Percentiles rank a stretch among this genome's conserved stretches.
These are phyloP conservation scores for Pythium rishiriense DNA, from an alignment of 352 stramenopile genomes.

Conservation along the genomic window DNA sequence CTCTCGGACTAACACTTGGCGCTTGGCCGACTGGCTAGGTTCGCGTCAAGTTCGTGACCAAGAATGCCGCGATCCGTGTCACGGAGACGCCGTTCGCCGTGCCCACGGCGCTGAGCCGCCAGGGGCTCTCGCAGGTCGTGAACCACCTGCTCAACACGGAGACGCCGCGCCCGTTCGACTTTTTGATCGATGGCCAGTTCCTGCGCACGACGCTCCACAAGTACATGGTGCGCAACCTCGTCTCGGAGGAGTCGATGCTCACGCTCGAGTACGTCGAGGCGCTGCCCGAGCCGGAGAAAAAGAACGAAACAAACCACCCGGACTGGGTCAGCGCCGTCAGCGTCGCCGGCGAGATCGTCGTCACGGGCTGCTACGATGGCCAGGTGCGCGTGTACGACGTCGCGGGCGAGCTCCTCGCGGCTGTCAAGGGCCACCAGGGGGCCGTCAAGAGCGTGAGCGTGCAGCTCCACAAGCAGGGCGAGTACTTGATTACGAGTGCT, in stretches of 20 bases:
- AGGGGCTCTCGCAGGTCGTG: conserved; percentile 87
- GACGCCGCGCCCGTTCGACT: conserved; percentile 81
- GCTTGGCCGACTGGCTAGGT: too few species aligned
- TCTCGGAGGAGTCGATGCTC: conserved; percentile 82
- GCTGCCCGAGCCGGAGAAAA: conserved; percentile 67
- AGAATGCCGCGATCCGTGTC: conserved; percentile 84
- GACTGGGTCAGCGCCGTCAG: conserved; percentile 88
- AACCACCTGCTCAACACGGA: conserved; percentile 82
- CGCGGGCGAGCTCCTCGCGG: conserved; percentile 46
- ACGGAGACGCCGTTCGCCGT: conserved; percentile 90
- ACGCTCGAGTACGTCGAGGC: conserved; percentile 90
- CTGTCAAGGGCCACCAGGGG: conserved; percentile 76
- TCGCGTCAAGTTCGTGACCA: conserved; percentile 90
- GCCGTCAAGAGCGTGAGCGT: conserved; percentile 70
- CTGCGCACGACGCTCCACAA: conserved; percentile 77
- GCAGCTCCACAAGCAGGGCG: conserved; percentile 34
- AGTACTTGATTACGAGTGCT: conserved; percentile 70
- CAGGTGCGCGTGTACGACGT: conserved; percentile 78
- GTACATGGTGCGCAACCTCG: conserved; percentile 59
- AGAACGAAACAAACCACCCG: conserved; percentile 66
- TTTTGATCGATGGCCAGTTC: conserved; percentile 77
- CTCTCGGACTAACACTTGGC: too few species aligned
- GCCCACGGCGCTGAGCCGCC: conserved; percentile 70
- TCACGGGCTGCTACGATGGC: conserved; percentile 87
- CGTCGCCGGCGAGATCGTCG: conserved; percentile 46